phyloP scores from a whole-genome alignment of 1,284 basidiomycete genomes.

The Puccinia polysora region DNA sequence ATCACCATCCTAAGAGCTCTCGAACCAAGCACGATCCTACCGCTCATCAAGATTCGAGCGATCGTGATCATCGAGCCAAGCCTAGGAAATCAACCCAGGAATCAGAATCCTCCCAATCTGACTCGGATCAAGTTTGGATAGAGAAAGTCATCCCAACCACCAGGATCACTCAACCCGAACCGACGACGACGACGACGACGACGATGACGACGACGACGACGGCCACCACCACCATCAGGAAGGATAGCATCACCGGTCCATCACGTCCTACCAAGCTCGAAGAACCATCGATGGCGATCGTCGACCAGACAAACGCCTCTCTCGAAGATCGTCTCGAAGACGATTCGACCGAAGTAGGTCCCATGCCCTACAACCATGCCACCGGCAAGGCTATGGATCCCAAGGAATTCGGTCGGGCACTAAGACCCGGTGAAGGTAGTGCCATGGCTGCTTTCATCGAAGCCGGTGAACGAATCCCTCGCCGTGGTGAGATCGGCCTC shows the following conservation, averaged over 20 bases:
- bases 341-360: constrained; percentile 42
- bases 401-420: constrained; percentile 64
- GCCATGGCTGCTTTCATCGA: constrained; percentile 94
- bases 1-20: not conserved
- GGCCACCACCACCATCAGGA: not conserved
- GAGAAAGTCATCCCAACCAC: not conserved
- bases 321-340: not conserved
- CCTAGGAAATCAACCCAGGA: no score
- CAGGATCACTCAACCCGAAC: not conserved
- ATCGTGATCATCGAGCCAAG: no score
- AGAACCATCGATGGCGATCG: not conserved
- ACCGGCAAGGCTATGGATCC: constrained; percentile 43
- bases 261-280: constrained; percentile 6
- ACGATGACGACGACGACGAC: not conserved
- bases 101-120: not conserved
- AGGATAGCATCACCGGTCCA: not conserved
- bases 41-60: no score
- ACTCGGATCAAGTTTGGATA: constrained; percentile 1
- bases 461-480: constrained; percentile 86
- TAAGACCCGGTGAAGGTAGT: constrained; percentile 87
- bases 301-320: not conserved
- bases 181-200: not conserved
- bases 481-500: constrained; percentile 95
- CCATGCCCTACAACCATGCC: constrained; percentile 43
- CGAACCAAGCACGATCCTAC: no score